Evolutionary conservation across 1,284 basidiomycete species (phyloP).

Genomic region (Rugosomyces carneus): DNA sequence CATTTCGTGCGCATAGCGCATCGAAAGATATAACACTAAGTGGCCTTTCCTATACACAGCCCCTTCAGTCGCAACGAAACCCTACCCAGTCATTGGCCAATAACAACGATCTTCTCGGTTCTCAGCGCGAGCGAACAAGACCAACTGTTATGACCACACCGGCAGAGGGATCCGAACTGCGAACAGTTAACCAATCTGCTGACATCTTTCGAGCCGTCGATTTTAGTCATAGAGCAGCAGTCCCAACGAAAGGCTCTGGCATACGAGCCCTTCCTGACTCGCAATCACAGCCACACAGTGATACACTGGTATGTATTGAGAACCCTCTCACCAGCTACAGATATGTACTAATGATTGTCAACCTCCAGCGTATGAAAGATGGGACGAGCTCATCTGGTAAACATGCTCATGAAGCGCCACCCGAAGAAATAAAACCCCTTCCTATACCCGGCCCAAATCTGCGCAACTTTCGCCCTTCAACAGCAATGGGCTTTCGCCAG

Average conservation of each 20-base stretch:
- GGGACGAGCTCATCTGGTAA: slow-evolving; percentile 1
- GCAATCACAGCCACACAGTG: not conserved
- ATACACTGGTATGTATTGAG: not conserved
- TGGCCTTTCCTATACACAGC: not conserved
- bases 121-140: not conserved
- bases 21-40: not conserved
- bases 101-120: not conserved
- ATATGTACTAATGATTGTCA: not conserved
- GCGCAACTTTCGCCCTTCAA: slow-evolving; percentile 10
- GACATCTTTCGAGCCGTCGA: not conserved
- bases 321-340: not conserved
- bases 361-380: not conserved
- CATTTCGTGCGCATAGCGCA: not conserved
- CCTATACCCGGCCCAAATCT: not conserved
- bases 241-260: not conserved
- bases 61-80: not conserved
- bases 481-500: slow-evolving; percentile 11
- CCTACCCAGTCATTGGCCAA: not conserved
- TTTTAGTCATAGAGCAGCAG: not conserved
- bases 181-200: not conserved
- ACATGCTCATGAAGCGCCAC: slow-evolving; percentile 19
- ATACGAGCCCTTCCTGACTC: not conserved
- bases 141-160: not conserved
- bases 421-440: not conserved
- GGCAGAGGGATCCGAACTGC: not conserved